Evolutionary conservation across 306 rosid species (phyloP).

Genomic region (Fagus sylvatica): DNA sequence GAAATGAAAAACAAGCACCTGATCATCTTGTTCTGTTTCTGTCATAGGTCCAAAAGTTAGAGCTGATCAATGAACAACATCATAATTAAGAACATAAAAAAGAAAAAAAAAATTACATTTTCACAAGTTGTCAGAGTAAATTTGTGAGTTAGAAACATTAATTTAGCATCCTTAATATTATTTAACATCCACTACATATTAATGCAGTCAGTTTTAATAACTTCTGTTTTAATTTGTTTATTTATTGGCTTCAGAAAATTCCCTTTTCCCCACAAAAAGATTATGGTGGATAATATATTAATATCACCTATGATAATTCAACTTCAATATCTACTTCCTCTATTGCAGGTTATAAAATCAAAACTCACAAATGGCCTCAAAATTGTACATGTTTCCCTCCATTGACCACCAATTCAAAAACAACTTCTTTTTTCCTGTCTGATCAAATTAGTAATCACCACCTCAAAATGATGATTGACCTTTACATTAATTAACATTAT

Average conservation of each 20-base stretch:
- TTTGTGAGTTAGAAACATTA: background rate
- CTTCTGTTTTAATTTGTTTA: too few species aligned
- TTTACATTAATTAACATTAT: too few species aligned
- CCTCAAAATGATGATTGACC: too few species aligned
- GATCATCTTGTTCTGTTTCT: conserved; percentile 58
- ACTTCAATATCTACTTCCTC: background rate
- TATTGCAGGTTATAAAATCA: background rate
- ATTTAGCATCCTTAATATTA: background rate
- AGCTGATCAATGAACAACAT: conserved; percentile 11
- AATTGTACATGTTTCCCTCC: background rate
- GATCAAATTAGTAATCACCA: background rate
- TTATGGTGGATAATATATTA: too few species aligned
- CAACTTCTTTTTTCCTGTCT: too few species aligned
- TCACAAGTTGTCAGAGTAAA: background rate
- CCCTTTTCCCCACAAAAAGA: too few species aligned
- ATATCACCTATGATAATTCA: background rate
- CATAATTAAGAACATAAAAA: background rate
- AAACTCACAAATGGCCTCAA: background rate
- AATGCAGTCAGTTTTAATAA: background rate
- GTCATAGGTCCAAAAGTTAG: conserved; percentile 13
- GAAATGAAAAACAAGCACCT: conserved; percentile 49
- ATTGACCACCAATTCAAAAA: background rate
- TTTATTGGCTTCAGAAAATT: too few species aligned
- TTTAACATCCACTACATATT: background rate
- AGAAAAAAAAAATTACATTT: background rate